Evolutionary conservation across 768 basidiomycete species (phyloP), one percentile per base, ranked within the genome.

Genomic region (Obba rivulosa): DNA sequence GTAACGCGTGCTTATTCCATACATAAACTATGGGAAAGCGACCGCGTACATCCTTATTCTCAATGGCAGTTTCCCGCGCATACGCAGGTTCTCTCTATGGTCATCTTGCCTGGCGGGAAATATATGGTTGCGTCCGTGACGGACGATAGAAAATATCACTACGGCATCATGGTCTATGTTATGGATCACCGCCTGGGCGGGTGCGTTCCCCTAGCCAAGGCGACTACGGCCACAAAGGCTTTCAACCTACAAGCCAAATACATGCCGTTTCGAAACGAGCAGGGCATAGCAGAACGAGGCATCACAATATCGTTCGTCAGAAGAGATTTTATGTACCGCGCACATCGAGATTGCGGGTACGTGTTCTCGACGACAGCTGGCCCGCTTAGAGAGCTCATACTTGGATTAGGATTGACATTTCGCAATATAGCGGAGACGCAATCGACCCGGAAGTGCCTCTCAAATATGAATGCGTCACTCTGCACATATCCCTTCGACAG

Each of bases 91-190:
- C 52, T 69, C 69, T 60, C 81, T 66, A 76, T 87, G 71, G 72
- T 69, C 35, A 60, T 83, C 23, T 70, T 85, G 8, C 79, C 84
- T 7, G 85, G 84, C 1, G 83, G 85, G 17, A 83, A 80, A 55
- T 83, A 81, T 53, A 74, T 86, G 53, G 65, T 85, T 31, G 79
- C 81, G 1, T 85, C 82, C 9, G 75, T 77, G 4, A 69, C 67
- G 53, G 76, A 81, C 57, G 54, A 57, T 3, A 39, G 34, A 4
- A 68, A 66, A 45, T 67, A 66, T 28, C 69, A 70, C 34, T 82
- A 76, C 57, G 76, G 71, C 38, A 60, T 87, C 23, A 62, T 72
- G 11, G 62, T 86, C 1, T 85, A 73, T 51, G 69, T 70, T 17
- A 65, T 86, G 48, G 83, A 86, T 59, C 75, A 82, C 49, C 73